A percentile compares a stretch with the other conserved stretches of the same genome.
Evolutionary conservation across 106 monocot genomes (phyloP).

Genomic region (Dendrobium nobile): DNA sequence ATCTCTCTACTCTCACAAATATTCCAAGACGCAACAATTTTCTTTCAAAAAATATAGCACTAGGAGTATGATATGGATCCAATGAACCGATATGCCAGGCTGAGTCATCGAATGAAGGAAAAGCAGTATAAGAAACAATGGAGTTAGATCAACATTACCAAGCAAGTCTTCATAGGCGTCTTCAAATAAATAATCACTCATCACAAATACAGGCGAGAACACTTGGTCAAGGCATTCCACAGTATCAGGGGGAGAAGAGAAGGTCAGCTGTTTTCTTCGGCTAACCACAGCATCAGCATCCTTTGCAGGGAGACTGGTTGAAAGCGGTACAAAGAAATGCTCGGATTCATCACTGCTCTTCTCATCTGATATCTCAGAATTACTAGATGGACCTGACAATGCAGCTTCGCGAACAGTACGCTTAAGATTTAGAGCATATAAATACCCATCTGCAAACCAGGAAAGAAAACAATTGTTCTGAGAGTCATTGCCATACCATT

Average conservation of each 20-base stretch:
- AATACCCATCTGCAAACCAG: constrained; percentile 36
- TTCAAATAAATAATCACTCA: constrained; percentile 39
- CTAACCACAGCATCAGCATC: constrained; percentile 30
- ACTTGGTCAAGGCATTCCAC: constrained; percentile 51
- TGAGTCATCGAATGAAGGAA: background rate
- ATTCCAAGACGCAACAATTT: too few species aligned
- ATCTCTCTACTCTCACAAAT: too few species aligned
- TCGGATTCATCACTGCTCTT: constrained; percentile 51
- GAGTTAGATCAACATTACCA: constrained; percentile 31
- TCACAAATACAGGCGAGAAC: constrained; percentile 47
- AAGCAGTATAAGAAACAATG: background rate
- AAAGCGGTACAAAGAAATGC: constrained; percentile 82
- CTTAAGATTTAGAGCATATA: constrained; percentile 47
- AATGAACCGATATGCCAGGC: background rate
- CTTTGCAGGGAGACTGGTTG: constrained; percentile 25
- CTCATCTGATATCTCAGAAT: constrained; percentile 31
- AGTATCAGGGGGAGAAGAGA: constrained; percentile 31
- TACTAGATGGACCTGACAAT: constrained; percentile 35
- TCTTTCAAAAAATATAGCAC: too few species aligned
- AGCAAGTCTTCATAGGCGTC: constrained; percentile 63
- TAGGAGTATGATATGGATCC: background rate
- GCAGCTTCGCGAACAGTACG: constrained; percentile 89
- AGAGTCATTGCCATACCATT: background rate
- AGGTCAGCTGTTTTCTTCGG: constrained; percentile 30
- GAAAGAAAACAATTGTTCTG: background rate